Percentiles rank a stretch among this genome's conserved stretches.
Conservation (phyloP, 345 rosid species). For the Camelina sativa region DNA sequence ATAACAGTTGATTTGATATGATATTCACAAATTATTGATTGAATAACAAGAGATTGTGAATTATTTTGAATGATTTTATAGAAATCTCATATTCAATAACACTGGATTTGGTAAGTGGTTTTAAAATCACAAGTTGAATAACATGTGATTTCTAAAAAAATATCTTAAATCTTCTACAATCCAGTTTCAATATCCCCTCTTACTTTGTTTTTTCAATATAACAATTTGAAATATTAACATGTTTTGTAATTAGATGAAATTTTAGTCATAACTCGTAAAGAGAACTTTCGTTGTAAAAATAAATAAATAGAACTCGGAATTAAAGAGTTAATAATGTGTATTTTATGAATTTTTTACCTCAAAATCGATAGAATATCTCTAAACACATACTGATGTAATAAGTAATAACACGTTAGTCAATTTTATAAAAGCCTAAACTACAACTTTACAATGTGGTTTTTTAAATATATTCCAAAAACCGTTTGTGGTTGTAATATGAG, state of each 20-base stretch:
- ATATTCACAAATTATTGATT: too few species aligned
- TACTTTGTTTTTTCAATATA: neutral
- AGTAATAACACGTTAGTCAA: slow-evolving; percentile 9
- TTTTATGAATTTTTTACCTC: neutral
- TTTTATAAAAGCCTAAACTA: neutral
- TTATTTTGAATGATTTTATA: too few species aligned
- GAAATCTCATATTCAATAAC: too few species aligned
- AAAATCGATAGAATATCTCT: neutral
- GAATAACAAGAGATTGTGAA: too few species aligned
- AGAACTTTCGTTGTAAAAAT: neutral
- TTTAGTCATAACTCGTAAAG: neutral
- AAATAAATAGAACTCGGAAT: too few species aligned
- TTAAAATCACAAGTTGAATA: too few species aligned
- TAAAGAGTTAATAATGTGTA: neutral
- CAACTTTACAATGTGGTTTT: neutral
- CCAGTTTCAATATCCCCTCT: too few species aligned
- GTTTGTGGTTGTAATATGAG: slow-evolving; percentile 3
- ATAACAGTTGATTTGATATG: too few species aligned
- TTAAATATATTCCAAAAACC: neutral
- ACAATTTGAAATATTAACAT: neutral
- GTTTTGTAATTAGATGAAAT: neutral
- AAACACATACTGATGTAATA: slow-evolving; percentile 2
- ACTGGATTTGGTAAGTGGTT: too few species aligned
- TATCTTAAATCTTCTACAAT: too few species aligned
- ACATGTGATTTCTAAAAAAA: too few species aligned